Percentiles rank a stretch among this genome's conserved stretches.
phyloP scores from a whole-genome alignment of 164 flowering plant genomes.

The Liquidambar formosana region DNA sequence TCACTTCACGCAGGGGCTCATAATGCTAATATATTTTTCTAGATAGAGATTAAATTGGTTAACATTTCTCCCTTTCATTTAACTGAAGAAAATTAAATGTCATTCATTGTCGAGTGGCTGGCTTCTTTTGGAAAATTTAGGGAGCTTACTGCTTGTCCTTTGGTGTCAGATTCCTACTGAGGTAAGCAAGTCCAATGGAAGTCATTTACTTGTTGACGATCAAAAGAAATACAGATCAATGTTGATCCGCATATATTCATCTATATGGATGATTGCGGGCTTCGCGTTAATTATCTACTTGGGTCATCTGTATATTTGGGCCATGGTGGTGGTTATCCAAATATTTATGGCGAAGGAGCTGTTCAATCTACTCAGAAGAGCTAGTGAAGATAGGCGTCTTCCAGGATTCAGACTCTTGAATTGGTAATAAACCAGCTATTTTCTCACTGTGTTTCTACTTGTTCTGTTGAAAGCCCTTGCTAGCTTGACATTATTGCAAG shows the following conservation, averaged over 20 bases:
- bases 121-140: no score
- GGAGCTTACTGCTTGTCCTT: neutral
- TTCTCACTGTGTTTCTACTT: no score
- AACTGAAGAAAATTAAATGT: no score
- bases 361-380: slow-evolving; percentile 74
- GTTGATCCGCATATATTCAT: slow-evolving; percentile 70
- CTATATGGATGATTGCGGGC: slow-evolving; percentile 94
- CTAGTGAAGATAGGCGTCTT: slow-evolving; percentile 78
- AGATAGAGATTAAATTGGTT: no score
- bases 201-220: slow-evolving; percentile 72
- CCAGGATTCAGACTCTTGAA: slow-evolving; percentile 94
- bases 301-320: slow-evolving; percentile 96
- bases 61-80: no score
- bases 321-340: slow-evolving; percentile 92
- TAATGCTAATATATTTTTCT: no score
- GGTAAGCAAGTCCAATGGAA: slow-evolving; percentile 52
- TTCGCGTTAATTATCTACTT: slow-evolving; percentile 73
- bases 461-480: no score
- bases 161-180: slow-evolving; percentile 51
- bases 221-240: slow-evolving; percentile 76
- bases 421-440: slow-evolving; percentile 51
- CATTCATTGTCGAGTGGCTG: no score
- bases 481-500: no score
- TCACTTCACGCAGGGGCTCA: no score
- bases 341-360: slow-evolving; percentile 88